Conservation (phyloP, 176 grass and related monocot genomes). For the Carex scoparia region DNA sequence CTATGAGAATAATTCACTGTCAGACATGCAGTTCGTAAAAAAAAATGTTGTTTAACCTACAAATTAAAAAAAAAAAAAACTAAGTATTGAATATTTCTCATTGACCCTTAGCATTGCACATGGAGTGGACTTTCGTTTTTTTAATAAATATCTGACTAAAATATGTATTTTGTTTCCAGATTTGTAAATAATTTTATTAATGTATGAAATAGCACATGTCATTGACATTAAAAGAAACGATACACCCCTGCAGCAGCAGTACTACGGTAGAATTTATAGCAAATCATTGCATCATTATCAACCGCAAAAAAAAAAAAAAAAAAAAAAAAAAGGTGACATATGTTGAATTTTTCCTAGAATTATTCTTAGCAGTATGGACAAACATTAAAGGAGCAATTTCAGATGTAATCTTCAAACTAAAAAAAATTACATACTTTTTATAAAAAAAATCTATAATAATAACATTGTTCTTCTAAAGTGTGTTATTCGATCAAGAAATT, state of each 20-base stretch:
- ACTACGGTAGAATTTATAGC: background rate
- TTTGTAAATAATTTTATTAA: background rate
- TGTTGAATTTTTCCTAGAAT: too few species aligned
- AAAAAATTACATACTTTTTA: too few species aligned
- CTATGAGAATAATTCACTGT: background rate
- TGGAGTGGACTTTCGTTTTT: background rate
- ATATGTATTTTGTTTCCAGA: background rate
- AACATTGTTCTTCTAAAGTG: too few species aligned
- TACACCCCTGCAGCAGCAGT: background rate
- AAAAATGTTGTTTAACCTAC: background rate
- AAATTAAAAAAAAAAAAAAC: background rate
- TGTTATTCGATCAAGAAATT: too few species aligned
- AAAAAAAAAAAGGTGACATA: too few species aligned
- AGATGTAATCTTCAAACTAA: too few species aligned
- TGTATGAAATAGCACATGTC: background rate
- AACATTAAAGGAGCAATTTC: too few species aligned
- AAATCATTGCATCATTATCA: background rate
- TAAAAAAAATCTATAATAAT: too few species aligned
- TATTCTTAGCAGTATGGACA: too few species aligned
- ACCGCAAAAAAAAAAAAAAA: too few species aligned
- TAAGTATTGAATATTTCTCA: background rate
- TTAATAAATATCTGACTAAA: background rate
- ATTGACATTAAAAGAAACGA: background rate
- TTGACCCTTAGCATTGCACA: background rate
- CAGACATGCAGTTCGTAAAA: background rate